Base-by-base conservation (phyloP, 2,329 filamentous ascomycete genomes). In the Claviceps capensis region DNA sequence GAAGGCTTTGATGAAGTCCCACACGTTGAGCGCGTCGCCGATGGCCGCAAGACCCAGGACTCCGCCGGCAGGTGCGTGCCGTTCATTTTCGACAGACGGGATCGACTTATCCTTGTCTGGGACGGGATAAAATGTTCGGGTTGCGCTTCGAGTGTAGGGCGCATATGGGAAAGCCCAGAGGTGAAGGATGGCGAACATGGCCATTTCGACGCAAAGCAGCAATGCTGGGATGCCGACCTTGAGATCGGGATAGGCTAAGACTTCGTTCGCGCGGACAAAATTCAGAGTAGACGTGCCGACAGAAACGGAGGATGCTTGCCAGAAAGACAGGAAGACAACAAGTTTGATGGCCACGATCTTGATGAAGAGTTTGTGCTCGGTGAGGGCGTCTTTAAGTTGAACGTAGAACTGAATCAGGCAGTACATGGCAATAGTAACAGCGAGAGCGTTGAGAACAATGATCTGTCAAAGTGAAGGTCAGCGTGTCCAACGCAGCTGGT, bases 311-410 rank as follows among this genome's bases (percentile, higher is more conserved):
- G 72, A 69, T 2, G 65, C 75, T 68, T 95, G 88, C 88, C 88
- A 95, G 67, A 94, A 94, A 38, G 84, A 89, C 58, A 95, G 76
- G 72, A 95, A 95, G 61, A 95, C 88, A 62, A 94, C 88, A 30
- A 94, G 76, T 68, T 95, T 95, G 69, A 95, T 93, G 61, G 87
- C 85, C 19, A 88, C 63, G 26, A 95, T 82, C 67, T 95, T 95
- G 57, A 91, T 67, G 58, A 91, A 85, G 0, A 88, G 85, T 17
- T 71, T 75, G 62, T 94, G 79, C 51, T 83, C 76, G 7, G 76
- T 74, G 26, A 95, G 74, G 53, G 86, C 79, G 1, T 74, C 69
- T 56, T 80, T 82, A 46, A 93, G 73, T 65, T 94, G 87, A 34
- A 86, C 66, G 66, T 95, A 95, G 66, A 93, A 93, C 60, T 95